Evolutionary conservation across 768 basidiomycete species (phyloP), one percentile per base, ranked within the genome.

Genomic region (Amanita brunnescens): DNA sequence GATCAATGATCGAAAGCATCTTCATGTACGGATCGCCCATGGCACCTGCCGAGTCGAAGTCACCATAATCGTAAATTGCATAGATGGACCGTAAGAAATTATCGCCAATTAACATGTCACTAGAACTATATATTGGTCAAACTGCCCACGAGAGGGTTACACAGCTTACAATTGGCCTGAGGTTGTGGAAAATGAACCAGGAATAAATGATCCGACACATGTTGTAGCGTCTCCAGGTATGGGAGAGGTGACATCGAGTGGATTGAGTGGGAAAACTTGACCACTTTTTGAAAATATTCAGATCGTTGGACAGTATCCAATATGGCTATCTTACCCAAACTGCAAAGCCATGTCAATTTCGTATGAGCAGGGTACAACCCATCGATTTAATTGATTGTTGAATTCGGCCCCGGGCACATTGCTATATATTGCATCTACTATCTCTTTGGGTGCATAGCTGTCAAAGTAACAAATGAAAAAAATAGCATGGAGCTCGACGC

Each of bases 71-170:
- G 63, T 90, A 92, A 51, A 92, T 68, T 6, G 86, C 77, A 65
- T 91, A 91, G 34, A 91, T 69, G 13, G 87, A 86, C 53, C 90
- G 87, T 53, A 92, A 74, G 62, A 89, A 76, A 59, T 87, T 91
- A 65, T 87, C 89, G 18, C 90, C 90, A 48, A 91, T 61, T 40
- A 92, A 72, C 82, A 87, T 85, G 62, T 92, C 90, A 61, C 87
- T 90, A 54, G 9, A 16, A 56, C 2, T 10, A 53, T 37, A 44
- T 12, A 39, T 53, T 50, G 47, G 39, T 48, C 35, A 47, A 44
- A 14, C n/a, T 10, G n/a, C 21, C 18, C 44, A 13, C 20, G 5
- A 46, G 40, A 29, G 53, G 52, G 41, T 40, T 21, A 16, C 13
- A 33, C 16, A 9, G 71, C 81, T 41, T 60, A 85, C 86, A 87